Evolutionary conservation across 495 filamentous ascomycete species (phyloP), one percentile per base, ranked within the genome.

Genomic region (Platismatia glauca): DNA sequence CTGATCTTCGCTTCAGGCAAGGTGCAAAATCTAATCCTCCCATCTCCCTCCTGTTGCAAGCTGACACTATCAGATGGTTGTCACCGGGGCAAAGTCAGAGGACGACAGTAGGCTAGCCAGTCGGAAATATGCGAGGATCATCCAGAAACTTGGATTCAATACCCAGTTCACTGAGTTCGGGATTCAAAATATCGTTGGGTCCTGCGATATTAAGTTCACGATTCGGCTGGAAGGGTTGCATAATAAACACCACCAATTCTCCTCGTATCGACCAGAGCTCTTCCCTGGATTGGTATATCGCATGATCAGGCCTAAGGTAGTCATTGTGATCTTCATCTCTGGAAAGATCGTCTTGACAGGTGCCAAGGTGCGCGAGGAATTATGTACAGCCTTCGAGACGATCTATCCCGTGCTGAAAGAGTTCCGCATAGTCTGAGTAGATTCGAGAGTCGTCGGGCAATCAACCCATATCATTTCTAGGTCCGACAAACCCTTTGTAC

Each of bases 281-380:
- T 98, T 98, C 84, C 95, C 94, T 66, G 94, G 94, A 82, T 84
- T 98, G 59, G 50, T 53, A 53, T 98, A 98, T 75, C 90, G 94
- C 75, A 98, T 98, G 94, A 97, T 97, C 83, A 96, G 97, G 82
- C 94, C 94, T 29, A 97, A 97, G 86, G 97, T 98, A 66, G 94
- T 98, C 29, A 88, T 98, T 22, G 76, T 98, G 76, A 97, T 98
- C 73, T 98, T 98, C 81, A 95, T 98, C 73, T 92, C 88, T 70
- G 94, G 94, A 68, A 97, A 97, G 83, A 98, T 97, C 64, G 95
- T 97, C 71, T 79, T 98, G 74, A 98, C 95, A 61, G 94, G 94
- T 67, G 94, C 94, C 58, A 97, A 98, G 74, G 93, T 98, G 61
- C 88, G 94, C 64, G 94, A 98, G 78, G 94, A 98, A 79, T 97